Conservation (phyloP, 208 protist genomes). For the Crithidia brevicula region DNA sequence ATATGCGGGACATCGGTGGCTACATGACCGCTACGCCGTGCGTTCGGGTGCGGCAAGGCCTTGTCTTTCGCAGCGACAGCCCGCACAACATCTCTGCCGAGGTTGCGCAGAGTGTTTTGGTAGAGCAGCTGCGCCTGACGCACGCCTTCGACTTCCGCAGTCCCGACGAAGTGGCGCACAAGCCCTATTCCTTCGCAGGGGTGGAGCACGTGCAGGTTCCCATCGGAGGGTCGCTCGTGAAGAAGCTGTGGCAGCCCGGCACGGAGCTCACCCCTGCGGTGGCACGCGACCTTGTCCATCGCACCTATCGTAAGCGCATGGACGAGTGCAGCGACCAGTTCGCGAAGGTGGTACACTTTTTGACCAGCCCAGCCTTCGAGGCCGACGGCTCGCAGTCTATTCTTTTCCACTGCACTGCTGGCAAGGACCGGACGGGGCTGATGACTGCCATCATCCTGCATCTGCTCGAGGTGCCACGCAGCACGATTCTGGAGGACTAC, state of each 20-base stretch:
- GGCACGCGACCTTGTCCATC: conserved; percentile 11
- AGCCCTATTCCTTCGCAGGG: conserved; percentile 32
- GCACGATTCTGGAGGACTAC: conserved; percentile 50
- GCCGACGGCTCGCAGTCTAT: conserved; percentile 24
- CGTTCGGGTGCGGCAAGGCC: conserved; percentile 19
- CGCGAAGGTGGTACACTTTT: conserved; percentile 24
- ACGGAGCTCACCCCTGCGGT: conserved; percentile 4
- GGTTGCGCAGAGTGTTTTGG: conserved; percentile 6
- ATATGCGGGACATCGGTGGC: conserved; percentile 52
- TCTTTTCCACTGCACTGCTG: conserved; percentile 62
- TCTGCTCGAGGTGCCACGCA: conserved; percentile 32
- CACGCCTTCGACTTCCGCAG: conserved; percentile 49
- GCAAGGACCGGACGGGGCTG: conserved; percentile 58
- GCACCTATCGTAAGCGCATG: conserved; percentile 29
- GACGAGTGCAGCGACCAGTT: conserved; percentile 30
- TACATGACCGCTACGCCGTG: conserved; percentile 29
- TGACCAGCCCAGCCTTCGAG: conserved; percentile 16
- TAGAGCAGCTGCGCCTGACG: conserved; percentile 26
- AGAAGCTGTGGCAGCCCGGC: conserved; percentile 10
- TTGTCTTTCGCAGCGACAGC: conserved; percentile 39
- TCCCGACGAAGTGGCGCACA: conserved; percentile 16
- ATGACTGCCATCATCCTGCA: conserved; percentile 44
- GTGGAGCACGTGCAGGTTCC: conserved; percentile 30
- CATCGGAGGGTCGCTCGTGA: conserved; percentile 20
- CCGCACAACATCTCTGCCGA: conserved; percentile 25